Base-by-base conservation (phyloP, 1,284 basidiomycete genomes). In the Apiotrichum domesticum region DNA sequence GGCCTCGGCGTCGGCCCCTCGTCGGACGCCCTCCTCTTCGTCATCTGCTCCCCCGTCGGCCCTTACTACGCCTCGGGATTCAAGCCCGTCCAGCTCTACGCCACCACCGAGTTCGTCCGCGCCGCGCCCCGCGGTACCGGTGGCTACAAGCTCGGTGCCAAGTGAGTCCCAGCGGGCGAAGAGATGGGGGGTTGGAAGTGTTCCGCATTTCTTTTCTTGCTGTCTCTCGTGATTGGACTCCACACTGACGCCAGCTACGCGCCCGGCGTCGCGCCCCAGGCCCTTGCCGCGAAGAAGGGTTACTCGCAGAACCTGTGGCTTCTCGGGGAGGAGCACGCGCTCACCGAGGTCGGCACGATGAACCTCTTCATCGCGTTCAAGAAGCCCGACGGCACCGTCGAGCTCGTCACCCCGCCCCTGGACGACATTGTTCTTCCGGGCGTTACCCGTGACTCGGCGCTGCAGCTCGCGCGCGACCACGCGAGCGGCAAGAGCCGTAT, bases 251-350 rank as follows among this genome's bases (percentile, higher is more conserved):
- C 37, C 41, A 42, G 41, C 80, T 95, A 95, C 71, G 90, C 90
- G 0, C 87, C 89, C 1, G 88, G 86, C n/a, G 85, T 95, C 34
- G 81, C 90, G 21, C 88, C 93, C 3, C 94, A 97, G 73, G 86
- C 87, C 66, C 79, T 84, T 58, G 95, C 91, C n/a, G 87, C 87
- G 0, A 77, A 83, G 50, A 77, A 84, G 58, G 95, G 95, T 11
- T 98, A 97, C 74, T 85, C 85, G 42, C 96, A 99, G 76, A 97
- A 96, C 74, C 82, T 98, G 6, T 98, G 95, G 94, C 79, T 98
- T 41, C 86, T 91, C 61, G 91, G 92, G 0, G 84, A 85, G 3
- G 88, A 94, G 58, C 88, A 95, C 71, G 79, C 87, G 68, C 77
- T 95, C 52, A 95, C 92, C 0, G 93, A 80, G 66, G 72, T 71